These are phyloP conservation scores for Thielaviopsis populi DNA, from an alignment of 2,329 filamentous ascomycete species.

Conservation along the genomic window DNA sequence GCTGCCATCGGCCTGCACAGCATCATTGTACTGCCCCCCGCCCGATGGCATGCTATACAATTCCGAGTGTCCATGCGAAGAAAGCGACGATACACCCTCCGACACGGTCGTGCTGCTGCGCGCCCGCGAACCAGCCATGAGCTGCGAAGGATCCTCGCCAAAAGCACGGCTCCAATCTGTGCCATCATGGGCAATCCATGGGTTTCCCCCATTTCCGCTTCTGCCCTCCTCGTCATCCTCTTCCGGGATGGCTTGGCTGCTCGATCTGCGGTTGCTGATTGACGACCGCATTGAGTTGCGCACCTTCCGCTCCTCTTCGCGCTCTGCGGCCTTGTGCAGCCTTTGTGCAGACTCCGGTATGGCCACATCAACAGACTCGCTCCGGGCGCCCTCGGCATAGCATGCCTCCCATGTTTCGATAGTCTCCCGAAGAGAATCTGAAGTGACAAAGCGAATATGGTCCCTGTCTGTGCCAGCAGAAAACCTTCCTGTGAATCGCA, in stretches of 20 bases:
- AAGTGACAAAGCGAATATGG: conserved; percentile 66
- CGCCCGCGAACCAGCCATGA: conserved; percentile 25
- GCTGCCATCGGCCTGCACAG: background rate
- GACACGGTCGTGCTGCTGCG: background rate
- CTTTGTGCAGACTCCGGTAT: conserved; percentile 57
- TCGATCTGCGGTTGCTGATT: background rate
- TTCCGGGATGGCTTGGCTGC: conserved; percentile 7
- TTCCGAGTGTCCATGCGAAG: conserved; percentile 13
- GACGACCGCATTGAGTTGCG: conserved; percentile 11
- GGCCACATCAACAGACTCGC: conserved; percentile 53
- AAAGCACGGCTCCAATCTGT: conserved; percentile 82
- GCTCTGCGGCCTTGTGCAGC: conserved; percentile 58
- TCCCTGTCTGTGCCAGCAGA: conserved; percentile 81
- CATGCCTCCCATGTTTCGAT: conserved; percentile 93
- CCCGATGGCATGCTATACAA: conserved; percentile 7
- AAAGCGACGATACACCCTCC: conserved; percentile 5
- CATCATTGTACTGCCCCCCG: background rate
- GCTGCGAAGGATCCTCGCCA: conserved; percentile 52
- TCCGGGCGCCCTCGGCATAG: conserved; percentile 68
- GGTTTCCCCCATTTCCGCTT: conserved; percentile 21
- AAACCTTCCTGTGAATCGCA: conserved; percentile 69
- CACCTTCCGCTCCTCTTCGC: conserved; percentile 7
- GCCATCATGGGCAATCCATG: conserved; percentile 66
- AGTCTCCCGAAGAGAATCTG: conserved; percentile 82
- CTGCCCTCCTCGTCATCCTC: conserved; percentile 38